Conservation (phyloP, 306 rosid species). For the Vigna mungo region DNA sequence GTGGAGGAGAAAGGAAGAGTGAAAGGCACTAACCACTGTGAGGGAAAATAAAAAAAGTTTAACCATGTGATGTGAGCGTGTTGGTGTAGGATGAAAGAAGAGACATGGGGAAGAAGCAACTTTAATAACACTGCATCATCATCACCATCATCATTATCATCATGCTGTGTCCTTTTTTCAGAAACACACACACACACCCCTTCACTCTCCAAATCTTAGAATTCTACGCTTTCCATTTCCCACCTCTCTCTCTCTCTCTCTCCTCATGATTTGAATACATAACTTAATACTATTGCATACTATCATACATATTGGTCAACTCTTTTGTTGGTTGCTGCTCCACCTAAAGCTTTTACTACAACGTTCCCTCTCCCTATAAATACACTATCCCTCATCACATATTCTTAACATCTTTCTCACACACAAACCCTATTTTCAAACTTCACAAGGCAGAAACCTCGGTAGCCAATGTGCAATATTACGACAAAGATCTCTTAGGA, state of each 20-base stretch:
- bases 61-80: conserved; percentile 30
- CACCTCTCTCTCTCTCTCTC: conserved; percentile 4
- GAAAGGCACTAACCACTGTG: conserved; percentile 14
- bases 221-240: conserved; percentile 37
- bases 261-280: conserved; percentile 39
- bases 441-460: conserved; percentile 14
- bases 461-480: conserved; percentile 5
- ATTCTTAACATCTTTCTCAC: conserved; percentile 43
- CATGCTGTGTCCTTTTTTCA: conserved; percentile 44
- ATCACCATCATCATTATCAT: conserved; percentile 34
- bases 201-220: conserved; percentile 45
- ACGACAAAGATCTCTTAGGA: conserved; percentile 12
- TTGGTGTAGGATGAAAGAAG: conserved; percentile 28
- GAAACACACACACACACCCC: conserved; percentile 31
- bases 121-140: conserved; percentile 34
- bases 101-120: conserved; percentile 51
- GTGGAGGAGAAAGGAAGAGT: conserved; percentile 14
- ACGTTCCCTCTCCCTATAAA: conserved; percentile 48
- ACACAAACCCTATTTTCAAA: conserved; percentile 33
- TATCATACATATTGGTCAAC: conserved; percentile 51
- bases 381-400: conserved; percentile 34
- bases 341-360: conserved; percentile 54
- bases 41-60: background rate
- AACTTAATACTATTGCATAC: conserved; percentile 1
- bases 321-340: conserved; percentile 49